phyloP scores from a whole-genome alignment of 2,329 filamentous ascomycete species.

The Tolypocladium inflatum region DNA sequence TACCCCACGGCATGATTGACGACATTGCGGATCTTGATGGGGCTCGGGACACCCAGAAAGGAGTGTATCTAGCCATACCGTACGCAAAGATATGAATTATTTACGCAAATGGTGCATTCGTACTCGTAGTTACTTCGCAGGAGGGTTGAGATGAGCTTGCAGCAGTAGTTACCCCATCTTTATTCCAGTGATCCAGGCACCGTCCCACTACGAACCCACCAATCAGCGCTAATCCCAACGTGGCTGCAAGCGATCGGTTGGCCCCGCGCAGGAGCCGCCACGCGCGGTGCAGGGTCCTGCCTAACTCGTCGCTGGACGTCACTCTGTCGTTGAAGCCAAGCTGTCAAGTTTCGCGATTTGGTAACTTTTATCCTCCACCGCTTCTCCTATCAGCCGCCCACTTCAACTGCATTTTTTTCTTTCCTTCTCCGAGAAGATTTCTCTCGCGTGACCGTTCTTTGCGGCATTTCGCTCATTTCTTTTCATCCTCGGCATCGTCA shows the following conservation, averaged over 20 bases:
- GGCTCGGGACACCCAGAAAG: slow-evolving; percentile 9
- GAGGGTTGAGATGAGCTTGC: not conserved
- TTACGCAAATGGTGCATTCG: not conserved
- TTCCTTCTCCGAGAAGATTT: too few species aligned
- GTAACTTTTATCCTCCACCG: not conserved
- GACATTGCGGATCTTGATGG: slow-evolving; percentile 8
- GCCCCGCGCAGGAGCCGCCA: not conserved
- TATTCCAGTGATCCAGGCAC: not conserved
- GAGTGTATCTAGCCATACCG: slow-evolving; percentile 14
- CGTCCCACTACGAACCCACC: not conserved
- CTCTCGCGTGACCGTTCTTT: not conserved
- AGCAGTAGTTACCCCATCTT: not conserved
- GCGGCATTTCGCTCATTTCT: not conserved
- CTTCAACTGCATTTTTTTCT: not conserved
- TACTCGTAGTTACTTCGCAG: too few species aligned
- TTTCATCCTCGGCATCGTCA: not conserved
- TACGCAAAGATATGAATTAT: slow-evolving; percentile 11
- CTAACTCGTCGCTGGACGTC: not conserved
- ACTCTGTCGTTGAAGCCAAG: not conserved
- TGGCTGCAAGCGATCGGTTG: not conserved
- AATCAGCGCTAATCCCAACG: not conserved
- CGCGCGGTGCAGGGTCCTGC: not conserved
- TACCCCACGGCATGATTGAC: slow-evolving; percentile 12
- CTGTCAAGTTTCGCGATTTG: not conserved
- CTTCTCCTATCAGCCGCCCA: not conserved